A percentile compares a stretch with the other conserved stretches of the same genome.
Conservation (phyloP, 495 filamentous ascomycete genomes). For the Penicillium maclennaniae region DNA sequence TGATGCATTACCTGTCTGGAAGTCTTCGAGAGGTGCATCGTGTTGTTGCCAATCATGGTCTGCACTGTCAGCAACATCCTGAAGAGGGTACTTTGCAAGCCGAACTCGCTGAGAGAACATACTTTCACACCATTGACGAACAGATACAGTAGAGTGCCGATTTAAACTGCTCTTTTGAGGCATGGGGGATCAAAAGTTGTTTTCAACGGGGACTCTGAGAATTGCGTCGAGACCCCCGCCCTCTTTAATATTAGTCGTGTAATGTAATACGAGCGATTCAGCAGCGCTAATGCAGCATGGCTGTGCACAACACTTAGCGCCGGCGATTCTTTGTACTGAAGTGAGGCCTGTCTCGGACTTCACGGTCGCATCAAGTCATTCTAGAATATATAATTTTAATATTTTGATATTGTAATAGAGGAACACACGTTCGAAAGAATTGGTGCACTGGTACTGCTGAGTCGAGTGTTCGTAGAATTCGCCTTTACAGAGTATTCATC, state of each 20-base stretch:
- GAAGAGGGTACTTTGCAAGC: neutral
- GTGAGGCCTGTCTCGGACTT: neutral
- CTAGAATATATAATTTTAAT: neutral
- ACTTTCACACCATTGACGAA: neutral
- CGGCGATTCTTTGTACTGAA: neutral
- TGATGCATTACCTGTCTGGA: neutral
- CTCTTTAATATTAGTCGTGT: neutral
- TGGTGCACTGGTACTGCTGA: neutral
- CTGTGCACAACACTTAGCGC: neutral
- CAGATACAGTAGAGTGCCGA: neutral
- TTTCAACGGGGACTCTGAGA: neutral
- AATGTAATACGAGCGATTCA: neutral
- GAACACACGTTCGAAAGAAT: neutral
- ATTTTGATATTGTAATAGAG: neutral
- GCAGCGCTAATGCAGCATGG: neutral
- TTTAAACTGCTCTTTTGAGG: neutral
- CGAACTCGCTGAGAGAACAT: neutral
- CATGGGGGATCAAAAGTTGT: neutral
- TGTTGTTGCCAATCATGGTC: neutral
- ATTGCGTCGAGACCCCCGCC: neutral
- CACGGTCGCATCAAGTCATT: neutral
- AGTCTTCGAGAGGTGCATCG: neutral
- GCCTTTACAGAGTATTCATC: no score
- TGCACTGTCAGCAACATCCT: neutral
- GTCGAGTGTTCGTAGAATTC: neutral